A percentile compares a stretch with the other conserved stretches of the same genome.
These are phyloP conservation scores for Rasamsonia emersonii DNA, from an alignment of 2,329 filamentous ascomycete species.

Conservation along the genomic window DNA sequence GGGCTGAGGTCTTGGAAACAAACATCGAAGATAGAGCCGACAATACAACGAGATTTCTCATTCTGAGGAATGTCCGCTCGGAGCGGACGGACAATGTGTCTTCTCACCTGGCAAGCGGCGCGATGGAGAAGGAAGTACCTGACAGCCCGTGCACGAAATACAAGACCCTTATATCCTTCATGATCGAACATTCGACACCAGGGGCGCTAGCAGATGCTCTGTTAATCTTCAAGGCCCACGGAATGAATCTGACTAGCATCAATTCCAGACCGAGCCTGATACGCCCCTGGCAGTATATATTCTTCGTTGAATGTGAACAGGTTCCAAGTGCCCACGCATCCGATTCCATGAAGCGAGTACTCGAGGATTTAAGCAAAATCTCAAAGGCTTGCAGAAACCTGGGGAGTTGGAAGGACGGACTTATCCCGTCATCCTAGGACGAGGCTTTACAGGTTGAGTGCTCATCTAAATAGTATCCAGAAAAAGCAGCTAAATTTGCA, in stretches of 20 bases:
- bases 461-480: background rate
- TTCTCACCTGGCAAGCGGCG: conserved; percentile 12
- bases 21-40: conserved; percentile 40
- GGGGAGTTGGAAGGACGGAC: conserved; percentile 33
- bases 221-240: conserved; percentile 63
- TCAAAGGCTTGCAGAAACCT: conserved; percentile 32
- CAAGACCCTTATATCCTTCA: conserved; percentile 78
- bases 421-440: too few species aligned
- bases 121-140: conserved; percentile 3
- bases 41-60: conserved; percentile 41
- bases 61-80: conserved; percentile 29
- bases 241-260: conserved; percentile 82
- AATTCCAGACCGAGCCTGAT: conserved; percentile 72
- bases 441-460: too few species aligned
- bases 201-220: conserved; percentile 79
- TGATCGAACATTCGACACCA: conserved; percentile 64
- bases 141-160: conserved; percentile 12
- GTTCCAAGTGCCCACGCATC: conserved; percentile 19
- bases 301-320: conserved; percentile 84
- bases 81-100: conserved; percentile 15
- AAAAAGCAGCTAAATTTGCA: too few species aligned
- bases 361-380: conserved; percentile 24
- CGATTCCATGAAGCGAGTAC: conserved; percentile 19
- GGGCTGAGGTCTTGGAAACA: conserved; percentile 56
- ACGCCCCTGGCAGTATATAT: conserved; percentile 80